Evolutionary conservation across 306 rosid genomes (phyloP).

Genomic region (Dryas alaskensis): DNA sequence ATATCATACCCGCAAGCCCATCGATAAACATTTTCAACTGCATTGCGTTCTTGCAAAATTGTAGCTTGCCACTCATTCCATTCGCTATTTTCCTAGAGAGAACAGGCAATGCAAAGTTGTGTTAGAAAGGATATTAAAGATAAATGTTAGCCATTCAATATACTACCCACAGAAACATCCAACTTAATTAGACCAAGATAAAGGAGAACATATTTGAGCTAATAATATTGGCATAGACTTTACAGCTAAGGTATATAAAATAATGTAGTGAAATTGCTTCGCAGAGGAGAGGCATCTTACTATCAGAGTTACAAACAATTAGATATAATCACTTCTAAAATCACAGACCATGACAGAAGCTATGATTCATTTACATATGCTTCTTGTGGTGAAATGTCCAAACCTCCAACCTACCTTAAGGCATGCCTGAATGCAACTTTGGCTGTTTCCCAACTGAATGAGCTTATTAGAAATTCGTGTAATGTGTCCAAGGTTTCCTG

Average conservation of each 20-base stretch:
- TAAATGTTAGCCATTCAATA: not conserved
- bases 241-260: not conserved
- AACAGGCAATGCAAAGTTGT: constrained; percentile 21
- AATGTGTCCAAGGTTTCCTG: constrained; percentile 86
- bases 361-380: not conserved
- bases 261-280: not conserved
- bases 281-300: not conserved
- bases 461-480: constrained; percentile 77
- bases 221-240: not conserved
- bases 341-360: not conserved
- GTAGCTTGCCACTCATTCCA: constrained; percentile 93
- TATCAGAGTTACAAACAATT: not conserved
- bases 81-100: constrained; percentile 65
- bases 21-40: constrained; percentile 81
- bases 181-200: not conserved
- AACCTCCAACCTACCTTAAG: constrained; percentile 63
- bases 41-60: constrained; percentile 79
- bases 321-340: not conserved
- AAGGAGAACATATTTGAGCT: not conserved
- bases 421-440: constrained; percentile 52
- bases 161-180: not conserved
- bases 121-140: not conserved
- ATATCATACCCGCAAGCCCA: constrained; percentile 95
- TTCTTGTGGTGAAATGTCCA: constrained; percentile 1
- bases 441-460: constrained; percentile 63